These are phyloP conservation scores for Lichtheimia ornata DNA, from an alignment of 371 early-diverging fungal species.

Conservation along the genomic window DNA sequence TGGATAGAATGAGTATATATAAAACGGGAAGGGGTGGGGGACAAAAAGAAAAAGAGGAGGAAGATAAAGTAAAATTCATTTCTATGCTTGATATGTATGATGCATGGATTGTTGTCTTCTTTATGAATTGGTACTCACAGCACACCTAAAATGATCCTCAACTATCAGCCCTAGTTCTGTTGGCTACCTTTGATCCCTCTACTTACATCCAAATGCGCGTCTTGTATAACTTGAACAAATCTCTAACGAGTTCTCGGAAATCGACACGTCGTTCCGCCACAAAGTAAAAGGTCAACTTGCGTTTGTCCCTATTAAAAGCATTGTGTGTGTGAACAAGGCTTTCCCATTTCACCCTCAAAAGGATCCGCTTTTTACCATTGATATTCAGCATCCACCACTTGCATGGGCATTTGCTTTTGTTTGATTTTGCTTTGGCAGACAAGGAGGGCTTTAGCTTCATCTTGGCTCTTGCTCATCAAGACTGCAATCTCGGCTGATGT, in stretches of 20 bases:
- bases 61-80: not conserved
- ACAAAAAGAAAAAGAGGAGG: not conserved
- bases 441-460: constrained; percentile 87
- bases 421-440: constrained; percentile 91
- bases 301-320: constrained; percentile 73
- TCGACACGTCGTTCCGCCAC: constrained; percentile 95
- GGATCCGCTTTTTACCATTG: constrained; percentile 75
- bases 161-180: not conserved
- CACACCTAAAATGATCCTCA: constrained; percentile 3
- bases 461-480: constrained; percentile 79
- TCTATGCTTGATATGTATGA: constrained; percentile 1
- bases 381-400: constrained; percentile 96
- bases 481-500: constrained; percentile 77
- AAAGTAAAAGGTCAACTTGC: constrained; percentile 95
- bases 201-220: constrained; percentile 98
- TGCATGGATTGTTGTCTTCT: not conserved
- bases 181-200: not conserved
- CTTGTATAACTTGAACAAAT: constrained; percentile 98
- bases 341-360: not conserved
- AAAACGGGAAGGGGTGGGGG: not conserved
- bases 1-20: too few species aligned
- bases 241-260: constrained; percentile 97
- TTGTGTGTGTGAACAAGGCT: not conserved
- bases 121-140: constrained; percentile 6
- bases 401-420: constrained; percentile 90